Evolutionary conservation across 176 grass and related monocot genomes (phyloP), one percentile per base, ranked within the genome.

Genomic region (Zizania latifolia): DNA sequence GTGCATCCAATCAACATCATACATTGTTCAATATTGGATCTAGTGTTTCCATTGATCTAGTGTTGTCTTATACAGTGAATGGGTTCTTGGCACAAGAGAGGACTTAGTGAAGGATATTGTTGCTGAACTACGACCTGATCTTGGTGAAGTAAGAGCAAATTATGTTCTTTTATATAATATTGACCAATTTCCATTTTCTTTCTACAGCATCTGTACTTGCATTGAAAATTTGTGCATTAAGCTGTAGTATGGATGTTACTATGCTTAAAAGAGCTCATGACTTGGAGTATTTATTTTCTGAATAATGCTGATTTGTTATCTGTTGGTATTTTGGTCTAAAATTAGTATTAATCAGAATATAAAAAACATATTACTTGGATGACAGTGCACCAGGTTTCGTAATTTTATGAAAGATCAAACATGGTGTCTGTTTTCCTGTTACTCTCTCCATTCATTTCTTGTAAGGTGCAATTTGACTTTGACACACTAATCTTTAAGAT

Each of bases 1-100:
- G 62, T 72, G 56, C 65, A 76, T 66, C 65, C 58, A 33, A 59
- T 48, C 39, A 65, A 45, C 75, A 32, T 50, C 65, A 65, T 54
- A 26, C 16, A 44, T 40, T 80, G 57, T 72, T 77, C 65, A 77
- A 23, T 41, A 31, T 75, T 50, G 5, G 43, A 30, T 21, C 26
- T 82, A 50, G 30, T 68, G 58, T 34, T 30, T 48, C 35, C 28
- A 58, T 62, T 76, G 12, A 74, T 58, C 21, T 57, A 22, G 58
- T 79, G 16, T 59, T 40, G 62, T 45, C 21, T 83, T 71, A 41
- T 79, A 72, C 75, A 98, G 94, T 39, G 94, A 98, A 83, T 98
- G 94, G 94, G 94, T 98, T 84, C 84, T 98, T 88, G 91, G 94
- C 63, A 93, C 86, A 67, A 89, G 94, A 78, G 94, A 98, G 64